These are phyloP conservation scores for Neurospora terricola DNA, from an alignment of 495 filamentous ascomycete species.

Conservation along the genomic window DNA sequence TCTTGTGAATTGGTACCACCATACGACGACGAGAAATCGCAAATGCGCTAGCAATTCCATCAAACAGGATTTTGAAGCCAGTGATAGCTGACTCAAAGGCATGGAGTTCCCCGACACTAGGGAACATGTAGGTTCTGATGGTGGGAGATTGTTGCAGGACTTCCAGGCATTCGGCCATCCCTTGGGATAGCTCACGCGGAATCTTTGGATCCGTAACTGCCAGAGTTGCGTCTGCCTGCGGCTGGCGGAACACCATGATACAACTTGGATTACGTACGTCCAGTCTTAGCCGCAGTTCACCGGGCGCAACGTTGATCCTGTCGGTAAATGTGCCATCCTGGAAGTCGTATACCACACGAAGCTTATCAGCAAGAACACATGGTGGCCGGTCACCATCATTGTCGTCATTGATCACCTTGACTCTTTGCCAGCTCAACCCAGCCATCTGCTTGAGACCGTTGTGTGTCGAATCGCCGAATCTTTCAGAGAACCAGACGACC, in stretches of 20 bases:
- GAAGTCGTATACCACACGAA: constrained; percentile 58
- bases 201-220: constrained; percentile 56
- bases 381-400: constrained; percentile 33
- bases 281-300: constrained; percentile 55
- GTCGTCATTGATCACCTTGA: constrained; percentile 47
- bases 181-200: constrained; percentile 43
- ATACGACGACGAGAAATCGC: constrained; percentile 75
- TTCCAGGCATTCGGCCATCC: constrained; percentile 44
- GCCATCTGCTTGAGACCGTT: constrained; percentile 35
- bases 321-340: constrained; percentile 63
- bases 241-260: constrained; percentile 52
- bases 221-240: constrained; percentile 58
- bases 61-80: constrained; percentile 65
- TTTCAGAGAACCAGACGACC: constrained; percentile 53
- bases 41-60: constrained; percentile 62
- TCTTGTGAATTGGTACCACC: constrained; percentile 85
- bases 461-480: constrained; percentile 28
- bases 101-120: constrained; percentile 53
- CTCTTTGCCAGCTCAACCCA: constrained; percentile 35
- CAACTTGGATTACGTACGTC: constrained; percentile 49
- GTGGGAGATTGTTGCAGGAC: constrained; percentile 27
- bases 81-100: constrained; percentile 67
- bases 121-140: constrained; percentile 46
- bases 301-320: constrained; percentile 64
- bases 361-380: constrained; percentile 57